A percentile compares a stretch with the other conserved stretches of the same genome.
These are phyloP conservation scores for Mortierella sp. DNA, from an alignment of 371 early-diverging fungal genomes.

Conservation along the genomic window DNA sequence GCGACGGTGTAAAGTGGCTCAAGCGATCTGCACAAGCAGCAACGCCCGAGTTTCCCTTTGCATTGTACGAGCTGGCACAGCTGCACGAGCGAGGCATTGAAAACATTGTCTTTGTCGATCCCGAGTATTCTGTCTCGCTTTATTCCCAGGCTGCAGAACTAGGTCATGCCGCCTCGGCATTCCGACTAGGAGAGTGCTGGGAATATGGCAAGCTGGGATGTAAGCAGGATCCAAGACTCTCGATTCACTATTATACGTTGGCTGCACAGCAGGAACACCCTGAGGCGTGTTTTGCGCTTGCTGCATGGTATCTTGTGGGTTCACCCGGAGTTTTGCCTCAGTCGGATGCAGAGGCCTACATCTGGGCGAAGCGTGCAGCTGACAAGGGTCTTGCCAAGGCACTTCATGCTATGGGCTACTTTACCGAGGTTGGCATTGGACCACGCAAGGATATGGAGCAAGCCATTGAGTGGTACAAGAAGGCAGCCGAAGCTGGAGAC, in stretches of 20 bases:
- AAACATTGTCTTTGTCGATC: conserved; percentile 77
- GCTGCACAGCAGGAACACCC: conserved; percentile 93
- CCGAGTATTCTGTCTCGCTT: conserved; percentile 77
- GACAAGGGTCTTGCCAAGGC: conserved; percentile 89
- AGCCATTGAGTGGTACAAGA: conserved; percentile 84
- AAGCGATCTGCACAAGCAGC: conserved; percentile 82
- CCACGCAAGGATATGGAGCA: conserved; percentile 70
- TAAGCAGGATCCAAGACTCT: conserved; percentile 71
- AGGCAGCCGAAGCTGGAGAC: conserved; percentile 85
- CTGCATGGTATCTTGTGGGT: conserved; percentile 93
- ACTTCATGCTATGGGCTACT: conserved; percentile 90
- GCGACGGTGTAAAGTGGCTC: conserved; percentile 87
- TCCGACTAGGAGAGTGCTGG: conserved; percentile 82
- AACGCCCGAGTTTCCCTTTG: conserved; percentile 79
- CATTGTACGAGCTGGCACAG: conserved; percentile 80
- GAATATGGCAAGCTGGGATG: conserved; percentile 81
- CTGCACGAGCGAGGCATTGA: conserved; percentile 79
- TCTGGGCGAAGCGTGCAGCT: conserved; percentile 90
- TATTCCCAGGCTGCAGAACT: conserved; percentile 80
- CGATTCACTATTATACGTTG: conserved; percentile 78
- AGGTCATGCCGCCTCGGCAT: conserved; percentile 82
- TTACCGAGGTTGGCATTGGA: conserved; percentile 86
- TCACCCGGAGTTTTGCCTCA: conserved; percentile 79
- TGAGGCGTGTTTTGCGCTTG: conserved; percentile 88
- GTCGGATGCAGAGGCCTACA: conserved; percentile 88